Conservation (phyloP, 345 rosid genomes). For the Populus alba region DNA sequence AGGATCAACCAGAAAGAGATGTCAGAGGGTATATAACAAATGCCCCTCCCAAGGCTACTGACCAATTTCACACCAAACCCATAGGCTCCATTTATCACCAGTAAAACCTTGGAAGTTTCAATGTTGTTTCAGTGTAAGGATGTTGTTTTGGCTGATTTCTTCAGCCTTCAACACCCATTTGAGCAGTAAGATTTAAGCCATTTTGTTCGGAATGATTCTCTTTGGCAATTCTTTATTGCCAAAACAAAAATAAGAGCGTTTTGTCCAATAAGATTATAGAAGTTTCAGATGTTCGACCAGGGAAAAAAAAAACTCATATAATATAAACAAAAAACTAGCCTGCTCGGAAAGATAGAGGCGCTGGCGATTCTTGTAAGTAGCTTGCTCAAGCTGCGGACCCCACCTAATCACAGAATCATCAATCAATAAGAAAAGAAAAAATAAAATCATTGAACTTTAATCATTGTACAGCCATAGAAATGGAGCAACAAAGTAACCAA, state of each 20-base stretch:
- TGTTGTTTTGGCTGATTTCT: neutral
- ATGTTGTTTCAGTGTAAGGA: neutral
- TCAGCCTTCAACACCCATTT: neutral
- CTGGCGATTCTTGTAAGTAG: slow-evolving; percentile 65
- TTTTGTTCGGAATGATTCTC: neutral
- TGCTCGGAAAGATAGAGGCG: slow-evolving; percentile 70
- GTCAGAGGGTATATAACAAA: neutral
- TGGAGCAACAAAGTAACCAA: neutral
- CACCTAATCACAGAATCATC: slow-evolving; percentile 35
- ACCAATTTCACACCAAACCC: neutral
- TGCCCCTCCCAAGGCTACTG: neutral
- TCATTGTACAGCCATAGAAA: neutral
- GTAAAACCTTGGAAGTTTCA: neutral
- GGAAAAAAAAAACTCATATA: neutral
- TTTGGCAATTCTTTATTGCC: neutral
- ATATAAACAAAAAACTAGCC: slow-evolving; percentile 26
- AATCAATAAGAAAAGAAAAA: neutral
- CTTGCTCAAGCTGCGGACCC: slow-evolving; percentile 72
- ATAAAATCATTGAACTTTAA: neutral
- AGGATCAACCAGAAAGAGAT: neutral
- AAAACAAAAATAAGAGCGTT: neutral
- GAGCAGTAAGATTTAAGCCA: neutral
- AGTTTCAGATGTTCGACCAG: neutral
- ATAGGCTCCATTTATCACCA: neutral
- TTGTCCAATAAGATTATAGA: neutral